phyloP scores from a whole-genome alignment of 2,329 filamentous ascomycete species.

The Arthrobotrys sinensis region DNA sequence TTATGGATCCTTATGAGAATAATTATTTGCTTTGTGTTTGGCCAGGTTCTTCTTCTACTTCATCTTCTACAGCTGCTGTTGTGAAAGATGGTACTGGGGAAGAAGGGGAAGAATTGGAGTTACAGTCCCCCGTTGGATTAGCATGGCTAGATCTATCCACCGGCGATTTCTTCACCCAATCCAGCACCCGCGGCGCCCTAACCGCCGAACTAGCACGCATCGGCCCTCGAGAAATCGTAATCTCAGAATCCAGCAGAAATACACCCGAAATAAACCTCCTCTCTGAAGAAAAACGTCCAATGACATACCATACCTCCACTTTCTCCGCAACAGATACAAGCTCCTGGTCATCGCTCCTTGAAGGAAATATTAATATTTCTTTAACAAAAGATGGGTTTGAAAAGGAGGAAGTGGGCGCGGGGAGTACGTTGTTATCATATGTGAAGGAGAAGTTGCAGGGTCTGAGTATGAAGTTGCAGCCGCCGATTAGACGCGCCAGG shows the following conservation, averaged over 20 bases:
- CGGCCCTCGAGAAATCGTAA: constrained; percentile 85
- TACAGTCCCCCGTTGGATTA: constrained; percentile 75
- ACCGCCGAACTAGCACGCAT: constrained; percentile 87
- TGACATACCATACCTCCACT: constrained; percentile 65
- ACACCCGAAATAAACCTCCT: constrained; percentile 68
- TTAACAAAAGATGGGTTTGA: constrained; percentile 72
- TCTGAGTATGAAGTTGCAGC: constrained; percentile 83
- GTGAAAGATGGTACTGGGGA: constrained; percentile 37
- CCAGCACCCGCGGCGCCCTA: constrained; percentile 78
- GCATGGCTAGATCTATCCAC: constrained; percentile 97
- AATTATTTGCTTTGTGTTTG: constrained; percentile 88
- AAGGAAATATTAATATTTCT: constrained; percentile 73
- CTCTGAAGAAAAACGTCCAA: constrained; percentile 75
- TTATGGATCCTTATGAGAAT: constrained; percentile 93
- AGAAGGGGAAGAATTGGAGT: constrained; percentile 61
- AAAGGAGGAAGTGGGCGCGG: constrained; percentile 79
- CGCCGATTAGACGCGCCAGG: constrained; percentile 81
- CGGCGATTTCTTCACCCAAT: constrained; percentile 91
- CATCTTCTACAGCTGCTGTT: constrained; percentile 13
- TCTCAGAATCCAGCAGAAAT: constrained; percentile 71
- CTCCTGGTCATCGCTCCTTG: constrained; percentile 82
- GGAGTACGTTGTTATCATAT: constrained; percentile 86
- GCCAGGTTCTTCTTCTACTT: constrained; percentile 61
- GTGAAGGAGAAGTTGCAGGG: constrained; percentile 84
- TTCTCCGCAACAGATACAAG: constrained; percentile 79